These are phyloP conservation scores for Phialocephala subalpina DNA, from an alignment of 2,329 filamentous ascomycete genomes.

Conservation along the genomic window DNA sequence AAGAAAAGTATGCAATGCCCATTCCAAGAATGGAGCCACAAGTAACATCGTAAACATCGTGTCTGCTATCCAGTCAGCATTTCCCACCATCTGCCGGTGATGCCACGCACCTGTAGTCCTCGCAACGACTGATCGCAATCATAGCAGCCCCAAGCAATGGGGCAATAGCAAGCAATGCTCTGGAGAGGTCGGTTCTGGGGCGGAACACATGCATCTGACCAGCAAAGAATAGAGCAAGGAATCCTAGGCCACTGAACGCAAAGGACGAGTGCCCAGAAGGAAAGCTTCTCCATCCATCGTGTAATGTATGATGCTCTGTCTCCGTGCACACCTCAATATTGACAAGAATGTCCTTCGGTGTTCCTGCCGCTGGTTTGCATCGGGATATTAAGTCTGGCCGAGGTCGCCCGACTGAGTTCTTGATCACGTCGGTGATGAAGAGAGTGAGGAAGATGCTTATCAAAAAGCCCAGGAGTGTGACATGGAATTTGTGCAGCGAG, in stretches of 20 bases:
- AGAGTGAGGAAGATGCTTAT: constrained; percentile 78
- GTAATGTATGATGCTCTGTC: constrained; percentile 70
- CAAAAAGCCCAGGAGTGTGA: constrained; percentile 81
- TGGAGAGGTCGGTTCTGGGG: constrained; percentile 56
- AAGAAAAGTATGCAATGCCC: constrained; percentile 69
- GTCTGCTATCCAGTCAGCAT: constrained; percentile 42
- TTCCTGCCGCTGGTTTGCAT: constrained; percentile 72
- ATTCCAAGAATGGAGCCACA: constrained; percentile 68
- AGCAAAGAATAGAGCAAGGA: constrained; percentile 73
- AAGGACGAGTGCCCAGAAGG: constrained; percentile 84
- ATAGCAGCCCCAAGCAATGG: constrained; percentile 70
- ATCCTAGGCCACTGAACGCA: constrained; percentile 80
- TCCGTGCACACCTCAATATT: constrained; percentile 78
- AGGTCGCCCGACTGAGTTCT: constrained; percentile 76
- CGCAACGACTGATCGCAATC: constrained; percentile 73
- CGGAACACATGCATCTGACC: constrained; percentile 69
- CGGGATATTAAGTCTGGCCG: constrained; percentile 89
- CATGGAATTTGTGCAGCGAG: constrained; percentile 81
- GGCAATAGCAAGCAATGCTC: constrained; percentile 63
- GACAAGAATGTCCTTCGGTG: constrained; percentile 61
- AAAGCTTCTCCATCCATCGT: constrained; percentile 87
- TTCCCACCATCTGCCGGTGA: neutral
- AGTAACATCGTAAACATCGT: constrained; percentile 75
- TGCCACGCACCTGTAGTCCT: constrained; percentile 64
- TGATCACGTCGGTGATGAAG: constrained; percentile 89